Conservation (phyloP, 805 yeast species). For the Saturnispora gosingensis region DNA sequence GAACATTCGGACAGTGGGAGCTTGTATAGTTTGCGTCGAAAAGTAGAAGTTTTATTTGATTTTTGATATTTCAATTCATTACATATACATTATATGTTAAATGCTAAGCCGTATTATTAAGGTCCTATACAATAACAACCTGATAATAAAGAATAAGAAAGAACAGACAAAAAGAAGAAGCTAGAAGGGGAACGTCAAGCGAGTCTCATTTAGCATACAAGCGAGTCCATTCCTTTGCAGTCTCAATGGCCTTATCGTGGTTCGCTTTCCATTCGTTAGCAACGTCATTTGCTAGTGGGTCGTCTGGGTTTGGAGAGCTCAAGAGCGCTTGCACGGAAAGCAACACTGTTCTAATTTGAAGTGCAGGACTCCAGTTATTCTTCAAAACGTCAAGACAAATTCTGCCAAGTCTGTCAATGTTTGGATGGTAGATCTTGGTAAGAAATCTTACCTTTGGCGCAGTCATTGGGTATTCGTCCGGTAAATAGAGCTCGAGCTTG, state of each 20-base stretch:
- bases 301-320: slow-evolving; percentile 97
- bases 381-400: slow-evolving; percentile 93
- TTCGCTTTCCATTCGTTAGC: slow-evolving; percentile 94
- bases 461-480: slow-evolving; percentile 97
- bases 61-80: background rate
- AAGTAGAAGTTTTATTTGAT: background rate
- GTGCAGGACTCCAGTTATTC: slow-evolving; percentile 95
- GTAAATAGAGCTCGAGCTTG: slow-evolving; percentile 76
- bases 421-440: slow-evolving; percentile 93
- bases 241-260: slow-evolving; percentile 68
- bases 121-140: background rate
- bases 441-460: slow-evolving; percentile 93
- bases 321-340: slow-evolving; percentile 86
- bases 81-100: background rate
- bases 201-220: slow-evolving; percentile 38
- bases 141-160: background rate
- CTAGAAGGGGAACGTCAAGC: background rate
- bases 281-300: slow-evolving; percentile 95
- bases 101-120: background rate
- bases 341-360: slow-evolving; percentile 87
- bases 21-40: no score
- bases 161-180: slow-evolving; percentile 28
- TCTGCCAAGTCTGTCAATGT: slow-evolving; percentile 89
- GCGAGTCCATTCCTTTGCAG: slow-evolving; percentile 70
- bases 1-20: no score